Evolutionary conservation across 805 yeast genomes (phyloP), one percentile per base, ranked within the genome.

Genomic region (Wickerhamiella qilinensis): DNA sequence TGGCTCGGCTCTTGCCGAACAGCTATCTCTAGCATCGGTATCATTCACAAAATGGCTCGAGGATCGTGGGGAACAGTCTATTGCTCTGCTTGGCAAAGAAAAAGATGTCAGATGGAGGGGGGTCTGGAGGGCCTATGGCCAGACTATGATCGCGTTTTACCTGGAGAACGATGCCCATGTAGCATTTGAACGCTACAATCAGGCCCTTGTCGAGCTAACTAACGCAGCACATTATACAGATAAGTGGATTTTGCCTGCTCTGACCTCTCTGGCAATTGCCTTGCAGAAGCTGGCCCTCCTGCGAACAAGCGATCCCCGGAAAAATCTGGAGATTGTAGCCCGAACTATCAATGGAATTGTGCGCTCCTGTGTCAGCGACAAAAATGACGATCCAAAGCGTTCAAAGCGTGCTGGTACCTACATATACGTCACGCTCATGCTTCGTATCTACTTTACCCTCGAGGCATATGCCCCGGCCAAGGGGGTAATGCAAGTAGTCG

Each of bases 381-480:
- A 29, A n/a, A 17, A 30, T 16, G 37, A 38, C 16, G 35, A 12
- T 9, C 17, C 18, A 16, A 3, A 21, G n/a, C n/a, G 20, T 19
- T 32, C 38, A 7, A 42, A 37, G n/a, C 20, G 22, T 17, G 3
- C 8, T 18, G 39, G 30, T 8, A 31, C 35, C 27, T 42, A 36
- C 36, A 14, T 7, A 8, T 25, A 39, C 9, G 45, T 40, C 15
- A 31, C 30, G 20, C 6, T 35, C 19, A 35, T 49, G 27, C 38
- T 50, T n/a, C 33, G 44, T 3, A 30, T 47, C 4, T 49, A 50
- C 33, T 46, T 48, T 30, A 27, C 38, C 8, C 39, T 50, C 37
- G 35, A 41, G 12, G 50, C 48, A 4, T 43, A 40, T 22, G 32
- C 50, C 12, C 44, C 47, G 16, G 52, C 51, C 12, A 46, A 45